Evolutionary conservation across 805 yeast species (phyloP), one percentile per base, ranked within the genome.

Genomic region (Metschnikowia rubicola): DNA sequence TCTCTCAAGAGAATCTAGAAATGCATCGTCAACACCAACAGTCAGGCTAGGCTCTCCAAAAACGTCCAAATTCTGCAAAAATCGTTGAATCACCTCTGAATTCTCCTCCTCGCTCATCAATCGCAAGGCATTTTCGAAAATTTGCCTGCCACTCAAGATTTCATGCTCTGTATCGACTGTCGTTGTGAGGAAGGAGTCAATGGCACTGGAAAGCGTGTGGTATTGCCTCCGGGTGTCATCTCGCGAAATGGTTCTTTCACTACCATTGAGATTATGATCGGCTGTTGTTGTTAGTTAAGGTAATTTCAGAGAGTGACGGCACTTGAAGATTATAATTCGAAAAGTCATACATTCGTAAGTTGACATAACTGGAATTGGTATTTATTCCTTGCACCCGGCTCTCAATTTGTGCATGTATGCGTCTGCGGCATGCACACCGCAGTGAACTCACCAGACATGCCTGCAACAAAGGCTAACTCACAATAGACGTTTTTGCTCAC

Each of bases 1-100:
- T 48, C 98, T 66, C 28, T 89, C 96, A 43, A 91, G 71, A 0
- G 85, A 71, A 59, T 90, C 97, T 6, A 92, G 66, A 57, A 80
- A 88, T 37, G 75, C 77, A 52, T 86, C 86, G 10, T 81, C 69
- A 4, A 88, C 86, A 0, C 94, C 92, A 44, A 66, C 65, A 8
- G 19, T 33, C 10, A 45, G 10, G 15, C 36, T 34, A 26, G 26
- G 21, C 29, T 39, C 39, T 8, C 52, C 40, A 26, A 43, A 40
- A 19, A 38, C 37, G 17, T 44, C 44, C 10, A 67, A 52, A 1
- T 60, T 49, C 9, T 56, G 56, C 13, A 70, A 49, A 19, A 68
- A 59, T 37, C 62, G 61, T 10, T 57, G 48, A 1, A 69, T 70
- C 35, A 67, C 44, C 33, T 51, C 53, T 1, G 68, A 61, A 10